These are phyloP conservation scores for Alternaria burnsii DNA, from an alignment of 2,329 filamentous ascomycete species.

Conservation along the genomic window DNA sequence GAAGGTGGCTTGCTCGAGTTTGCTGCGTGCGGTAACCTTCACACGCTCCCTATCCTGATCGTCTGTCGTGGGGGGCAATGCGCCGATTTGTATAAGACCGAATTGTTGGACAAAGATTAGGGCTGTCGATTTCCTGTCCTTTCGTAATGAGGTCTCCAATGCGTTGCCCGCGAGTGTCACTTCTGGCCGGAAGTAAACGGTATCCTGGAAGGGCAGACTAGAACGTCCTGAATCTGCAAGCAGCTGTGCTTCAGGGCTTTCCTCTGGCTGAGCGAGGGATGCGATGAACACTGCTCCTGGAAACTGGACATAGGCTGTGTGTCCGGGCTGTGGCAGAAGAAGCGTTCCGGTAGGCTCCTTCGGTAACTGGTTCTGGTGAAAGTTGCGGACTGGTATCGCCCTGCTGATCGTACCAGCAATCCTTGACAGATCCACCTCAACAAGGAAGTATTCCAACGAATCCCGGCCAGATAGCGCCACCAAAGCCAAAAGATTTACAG, in stretches of 20 bases:
- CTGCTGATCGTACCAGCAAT: slow-evolving; percentile 66
- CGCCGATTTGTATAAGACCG: slow-evolving; percentile 65
- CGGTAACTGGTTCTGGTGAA: slow-evolving; percentile 52
- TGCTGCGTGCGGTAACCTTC: slow-evolving; percentile 80
- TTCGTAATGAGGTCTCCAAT: slow-evolving; percentile 55
- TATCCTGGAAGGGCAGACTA: slow-evolving; percentile 78
- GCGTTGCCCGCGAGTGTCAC: slow-evolving; percentile 61
- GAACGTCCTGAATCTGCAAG: slow-evolving; percentile 54
- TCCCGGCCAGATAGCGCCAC: slow-evolving; percentile 42
- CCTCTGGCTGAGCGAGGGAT: slow-evolving; percentile 72
- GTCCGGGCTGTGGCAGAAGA: slow-evolving; percentile 78
- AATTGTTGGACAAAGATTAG: slow-evolving; percentile 65
- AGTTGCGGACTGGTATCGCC: slow-evolving; percentile 70
- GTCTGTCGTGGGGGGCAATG: slow-evolving; percentile 67
- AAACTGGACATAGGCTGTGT: slow-evolving; percentile 85
- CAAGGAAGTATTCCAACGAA: slow-evolving; percentile 71
- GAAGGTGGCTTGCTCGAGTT: slow-evolving; percentile 93
- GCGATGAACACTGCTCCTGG: slow-evolving; percentile 79
- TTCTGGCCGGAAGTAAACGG: slow-evolving; percentile 74
- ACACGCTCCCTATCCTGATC: slow-evolving; percentile 52
- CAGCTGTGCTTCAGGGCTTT: slow-evolving; percentile 79
- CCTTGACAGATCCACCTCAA: slow-evolving; percentile 72
- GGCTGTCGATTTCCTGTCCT: slow-evolving; percentile 52
- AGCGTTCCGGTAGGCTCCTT: slow-evolving; percentile 59
- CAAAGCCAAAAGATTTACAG: slow-evolving; percentile 39